Base-by-base conservation (phyloP, 163 green algal genomes). In the Volvox carteri region DNA sequence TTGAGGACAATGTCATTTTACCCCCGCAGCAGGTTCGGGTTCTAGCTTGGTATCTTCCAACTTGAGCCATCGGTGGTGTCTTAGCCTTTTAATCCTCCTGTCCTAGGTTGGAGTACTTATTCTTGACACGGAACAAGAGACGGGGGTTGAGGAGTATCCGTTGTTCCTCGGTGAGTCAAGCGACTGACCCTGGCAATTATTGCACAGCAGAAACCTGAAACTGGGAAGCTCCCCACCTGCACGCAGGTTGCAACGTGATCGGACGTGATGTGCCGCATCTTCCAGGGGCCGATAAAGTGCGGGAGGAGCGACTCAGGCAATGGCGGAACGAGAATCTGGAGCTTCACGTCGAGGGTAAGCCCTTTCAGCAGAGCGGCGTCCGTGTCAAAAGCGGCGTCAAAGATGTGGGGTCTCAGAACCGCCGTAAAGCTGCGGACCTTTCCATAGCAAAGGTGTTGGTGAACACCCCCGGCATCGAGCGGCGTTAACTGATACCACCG, bases 261-360 rank as follows among this genome's bases (percentile, higher is more conserved):
- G 77, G 77, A 4, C 77, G 77, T 0, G 11, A 84, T 9, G 33
- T 37, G 19, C n/a, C 75, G 12, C 48, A 50, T 41, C 30, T n/a
- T 37, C 46, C 50, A 14, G 75, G 33, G 4, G 50, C 50, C 9
- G 35, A 56, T 25, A 35, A 73, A n/a, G 35, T 12, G 4, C 52
- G 41, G 18, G 50, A 41, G 35, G 35, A 73, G 52, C 52, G 77
- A 12, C 35, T 85, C 28, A 33, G 52, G 54, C 54, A 74, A 37
- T 85, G 77, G 77, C 33, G 77, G 18, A 41, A 56, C 52, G 77
- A 73, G 9, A 73, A 85, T 23, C 19, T 54, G 4, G 35, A 85
- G 35, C 33, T 85, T 6, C 77, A 85, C 39, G 77, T 85, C n/a
- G 77, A 85, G 37, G 77, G 77, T 85, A 21, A 52, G 77, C 5